Percentiles rank a stretch among this genome's conserved stretches.
Evolutionary conservation across 2,329 filamentous ascomycete genomes (phyloP).

Genomic region (Colletotrichum phormii): DNA sequence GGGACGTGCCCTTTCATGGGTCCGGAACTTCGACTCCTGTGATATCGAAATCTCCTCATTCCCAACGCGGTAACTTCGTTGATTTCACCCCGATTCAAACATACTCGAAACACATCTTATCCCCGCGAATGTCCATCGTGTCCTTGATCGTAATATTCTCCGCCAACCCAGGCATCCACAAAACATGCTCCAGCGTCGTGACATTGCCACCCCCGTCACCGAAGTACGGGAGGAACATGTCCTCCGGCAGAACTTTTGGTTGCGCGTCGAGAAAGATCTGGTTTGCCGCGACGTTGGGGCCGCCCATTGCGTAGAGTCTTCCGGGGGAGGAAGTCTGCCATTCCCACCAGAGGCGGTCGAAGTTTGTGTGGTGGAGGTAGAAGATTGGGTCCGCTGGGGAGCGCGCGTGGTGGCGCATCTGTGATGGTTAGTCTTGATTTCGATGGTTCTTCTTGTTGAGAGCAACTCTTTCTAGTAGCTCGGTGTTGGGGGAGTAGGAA

Average conservation of each 20-base stretch:
- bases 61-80: background rate
- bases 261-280: too few species aligned
- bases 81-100: background rate
- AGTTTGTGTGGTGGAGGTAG: constrained; percentile 11
- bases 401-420: constrained; percentile 17
- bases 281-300: background rate
- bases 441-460: background rate
- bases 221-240: background rate
- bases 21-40: background rate
- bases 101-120: background rate
- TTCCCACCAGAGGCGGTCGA: constrained; percentile 14
- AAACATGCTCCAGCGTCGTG: background rate
- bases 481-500: too few species aligned
- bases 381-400: constrained; percentile 10
- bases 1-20: too few species aligned
- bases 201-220: background rate
- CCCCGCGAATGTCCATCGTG: background rate
- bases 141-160: background rate
- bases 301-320: constrained; percentile 12
- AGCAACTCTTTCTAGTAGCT: background rate
- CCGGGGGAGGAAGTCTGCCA: constrained; percentile 26
- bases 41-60: background rate
- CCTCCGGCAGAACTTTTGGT: background rate
- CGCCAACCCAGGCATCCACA: background rate
- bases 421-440: background rate